Evolutionary conservation across 2,329 filamentous ascomycete genomes (phyloP).

Genomic region (Botrytis cinerea): DNA sequence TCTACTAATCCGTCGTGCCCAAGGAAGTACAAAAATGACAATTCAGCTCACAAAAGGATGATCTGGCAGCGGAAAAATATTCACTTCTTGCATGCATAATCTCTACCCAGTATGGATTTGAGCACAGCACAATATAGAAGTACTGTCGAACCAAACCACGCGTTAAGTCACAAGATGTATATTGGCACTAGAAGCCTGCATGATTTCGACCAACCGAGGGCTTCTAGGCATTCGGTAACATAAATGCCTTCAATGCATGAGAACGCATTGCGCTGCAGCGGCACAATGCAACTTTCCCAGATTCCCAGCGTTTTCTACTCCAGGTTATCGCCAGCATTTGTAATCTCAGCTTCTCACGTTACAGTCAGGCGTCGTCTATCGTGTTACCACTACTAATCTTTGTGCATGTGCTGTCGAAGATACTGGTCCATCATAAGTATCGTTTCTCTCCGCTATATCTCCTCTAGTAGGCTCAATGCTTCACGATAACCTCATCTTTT

Average conservation of each 20-base stretch:
- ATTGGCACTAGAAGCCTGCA: neutral
- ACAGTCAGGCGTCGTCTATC: neutral
- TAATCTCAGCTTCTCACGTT: neutral
- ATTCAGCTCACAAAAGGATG: constrained; percentile 13
- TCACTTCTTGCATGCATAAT: constrained; percentile 17
- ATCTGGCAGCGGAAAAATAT: constrained; percentile 19
- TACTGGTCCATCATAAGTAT: neutral
- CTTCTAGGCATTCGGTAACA: neutral
- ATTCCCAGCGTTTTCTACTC: neutral
- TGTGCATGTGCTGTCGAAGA: neutral
- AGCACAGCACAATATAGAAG: neutral
- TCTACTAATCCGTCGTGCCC: neutral
- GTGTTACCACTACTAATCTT: neutral
- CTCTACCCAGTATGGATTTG: neutral
- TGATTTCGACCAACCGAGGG: neutral
- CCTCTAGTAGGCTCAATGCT: neutral
- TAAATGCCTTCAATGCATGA: constrained; percentile 11
- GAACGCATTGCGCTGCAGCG: constrained; percentile 4
- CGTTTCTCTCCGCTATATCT: neutral
- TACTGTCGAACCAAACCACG: constrained; percentile 3
- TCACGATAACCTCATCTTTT: neutral
- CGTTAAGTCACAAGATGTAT: constrained; percentile 5
- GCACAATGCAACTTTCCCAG: neutral
- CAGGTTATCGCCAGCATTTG: neutral
- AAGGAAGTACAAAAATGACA: neutral